Conservation (phyloP, 768 basidiomycete genomes). For the Agaricus bisporus region DNA sequence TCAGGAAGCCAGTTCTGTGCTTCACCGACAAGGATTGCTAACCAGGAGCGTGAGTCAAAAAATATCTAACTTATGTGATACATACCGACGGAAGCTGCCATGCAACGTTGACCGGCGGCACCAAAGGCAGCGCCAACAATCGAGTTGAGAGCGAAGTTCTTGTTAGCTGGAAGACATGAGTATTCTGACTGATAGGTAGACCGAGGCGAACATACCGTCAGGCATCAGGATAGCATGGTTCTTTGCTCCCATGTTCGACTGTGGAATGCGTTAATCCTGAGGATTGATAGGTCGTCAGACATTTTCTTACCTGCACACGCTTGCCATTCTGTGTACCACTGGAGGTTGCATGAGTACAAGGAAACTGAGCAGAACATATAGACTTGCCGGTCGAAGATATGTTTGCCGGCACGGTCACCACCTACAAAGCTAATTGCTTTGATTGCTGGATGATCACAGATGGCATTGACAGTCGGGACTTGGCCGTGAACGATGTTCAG, state of each 20-base stretch:
- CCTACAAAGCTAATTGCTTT: slow-evolving; percentile 97
- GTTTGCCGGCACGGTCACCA: slow-evolving; percentile 85
- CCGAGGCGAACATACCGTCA: slow-evolving; percentile 55
- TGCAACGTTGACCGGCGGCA: slow-evolving; percentile 95
- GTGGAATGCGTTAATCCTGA: neutral
- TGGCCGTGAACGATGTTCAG: slow-evolving; percentile 91
- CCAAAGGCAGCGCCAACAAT: slow-evolving; percentile 93
- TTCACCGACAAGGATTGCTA: slow-evolving; percentile 79
- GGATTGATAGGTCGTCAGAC: neutral
- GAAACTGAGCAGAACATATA: neutral
- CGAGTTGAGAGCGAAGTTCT: slow-evolving; percentile 86
- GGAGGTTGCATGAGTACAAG: slow-evolving; percentile 5
- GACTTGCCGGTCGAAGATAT: slow-evolving; percentile 81
- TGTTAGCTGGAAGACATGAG: slow-evolving; percentile 57
- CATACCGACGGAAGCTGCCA: slow-evolving; percentile 90
- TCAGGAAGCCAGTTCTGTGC: slow-evolving; percentile 80
- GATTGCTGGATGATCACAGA: slow-evolving; percentile 88
- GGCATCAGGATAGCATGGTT: slow-evolving; percentile 93
- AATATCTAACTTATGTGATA: neutral
- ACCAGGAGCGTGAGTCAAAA: neutral
- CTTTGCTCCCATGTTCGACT: slow-evolving; percentile 85
- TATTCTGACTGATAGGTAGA: neutral
- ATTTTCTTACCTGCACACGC: slow-evolving; percentile 60
- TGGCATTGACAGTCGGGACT: slow-evolving; percentile 84
- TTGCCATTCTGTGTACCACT: slow-evolving; percentile 86